Base-by-base conservation (phyloP, 495 filamentous ascomycete species). In the Letharia columbiana region DNA sequence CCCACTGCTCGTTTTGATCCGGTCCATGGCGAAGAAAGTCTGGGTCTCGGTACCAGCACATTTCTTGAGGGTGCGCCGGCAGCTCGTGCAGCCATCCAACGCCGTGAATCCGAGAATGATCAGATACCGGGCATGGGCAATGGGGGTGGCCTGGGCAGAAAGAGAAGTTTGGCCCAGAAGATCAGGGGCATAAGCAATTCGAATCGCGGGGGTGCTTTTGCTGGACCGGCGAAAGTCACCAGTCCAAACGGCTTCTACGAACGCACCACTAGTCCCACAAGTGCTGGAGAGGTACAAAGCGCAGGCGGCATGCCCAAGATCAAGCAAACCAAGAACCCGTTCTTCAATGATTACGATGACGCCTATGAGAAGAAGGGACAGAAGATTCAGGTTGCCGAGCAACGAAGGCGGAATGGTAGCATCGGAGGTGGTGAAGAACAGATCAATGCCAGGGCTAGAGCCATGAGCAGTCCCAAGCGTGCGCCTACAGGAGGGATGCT, bases 51-150 rank as follows among this genome's bases (percentile, higher is more conserved):
- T 62, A 95, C 92, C 13, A 96, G 90, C 63, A 99, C 95, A 3
- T 98, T 98, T 79, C 76, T 99, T 33, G 95, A 99, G 69, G 95
- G 95, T 37, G 88, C 95, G 4, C 94, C 92, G 8, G 95, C 95
- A 18, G 88, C 92, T 31, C 86, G 87, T 64, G 80, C 87, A 18
- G 93, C 91, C 31, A 92, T 98, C 67, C 86, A 91, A 71, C 87
- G 86, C 45, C 86, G 86, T 64, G 84, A 91, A 64, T 86, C 81
- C 64, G 89, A 92, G 68, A 77, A 76, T 39, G 82, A 85, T n/a
- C 62, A 62, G 28, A 72, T 73, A 17, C 75, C 75, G n/a, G 79
- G 70, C 18, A 66, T 74, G 28, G 69, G 72, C 44, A 78, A 79
- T 57, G 74, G 67, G 20, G 87, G 86, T 18, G 92, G 91, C 56